Conservation (phyloP, 176 grass and related monocot genomes). For the Saccharum officinarum region DNA sequence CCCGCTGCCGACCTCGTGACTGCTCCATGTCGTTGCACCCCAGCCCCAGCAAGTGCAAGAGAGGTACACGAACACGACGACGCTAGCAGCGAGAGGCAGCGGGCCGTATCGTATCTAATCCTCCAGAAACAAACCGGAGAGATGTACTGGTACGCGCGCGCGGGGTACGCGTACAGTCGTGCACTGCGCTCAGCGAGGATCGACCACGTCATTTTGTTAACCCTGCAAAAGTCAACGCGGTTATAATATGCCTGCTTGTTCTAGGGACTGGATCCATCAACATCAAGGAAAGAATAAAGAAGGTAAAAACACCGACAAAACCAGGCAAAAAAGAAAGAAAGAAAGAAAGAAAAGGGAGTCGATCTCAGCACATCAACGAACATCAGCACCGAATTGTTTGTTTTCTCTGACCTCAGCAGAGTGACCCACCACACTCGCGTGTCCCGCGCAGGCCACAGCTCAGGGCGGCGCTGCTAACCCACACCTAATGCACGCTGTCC, state of each 20-base stretch:
- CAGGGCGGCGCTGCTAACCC: conserved; percentile 18
- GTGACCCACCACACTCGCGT: background rate
- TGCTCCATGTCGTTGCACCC: background rate
- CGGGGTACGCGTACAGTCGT: no score
- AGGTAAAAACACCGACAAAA: conserved; percentile 20
- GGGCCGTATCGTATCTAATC: background rate
- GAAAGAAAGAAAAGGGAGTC: background rate
- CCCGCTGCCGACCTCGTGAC: background rate
- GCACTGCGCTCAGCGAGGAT: background rate
- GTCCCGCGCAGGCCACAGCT: background rate
- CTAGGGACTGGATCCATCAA: background rate
- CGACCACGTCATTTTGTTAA: background rate
- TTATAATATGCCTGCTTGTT: background rate
- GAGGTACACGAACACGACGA: background rate
- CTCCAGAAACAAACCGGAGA: no score
- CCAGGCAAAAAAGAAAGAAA: background rate
- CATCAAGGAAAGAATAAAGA: background rate
- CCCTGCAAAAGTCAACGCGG: conserved; percentile 27
- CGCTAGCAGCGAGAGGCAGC: background rate
- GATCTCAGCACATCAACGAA: conserved; percentile 3
- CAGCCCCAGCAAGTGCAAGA: background rate
- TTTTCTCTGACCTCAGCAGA: conserved; percentile 27
- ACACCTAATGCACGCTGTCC: conserved; percentile 13
- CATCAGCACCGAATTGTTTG: conserved; percentile 1
- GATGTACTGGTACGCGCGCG: no score